A percentile compares a stretch with the other conserved stretches of the same genome.
Conservation (phyloP, 1,284 basidiomycete species). For the Peniophora sp. region DNA sequence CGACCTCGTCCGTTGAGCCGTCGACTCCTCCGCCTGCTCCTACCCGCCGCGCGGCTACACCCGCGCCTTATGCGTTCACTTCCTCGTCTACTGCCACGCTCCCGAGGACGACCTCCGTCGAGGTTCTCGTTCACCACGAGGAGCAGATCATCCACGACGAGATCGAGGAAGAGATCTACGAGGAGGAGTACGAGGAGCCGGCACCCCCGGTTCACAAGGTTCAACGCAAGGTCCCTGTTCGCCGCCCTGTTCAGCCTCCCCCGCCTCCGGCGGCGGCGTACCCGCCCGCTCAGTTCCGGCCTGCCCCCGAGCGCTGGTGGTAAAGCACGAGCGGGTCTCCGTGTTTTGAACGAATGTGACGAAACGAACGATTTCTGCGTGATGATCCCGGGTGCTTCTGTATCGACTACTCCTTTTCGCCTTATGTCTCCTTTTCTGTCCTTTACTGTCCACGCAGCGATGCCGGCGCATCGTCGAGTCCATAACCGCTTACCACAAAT, state of each 20-base stretch:
- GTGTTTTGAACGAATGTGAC: too few relatives aligned
- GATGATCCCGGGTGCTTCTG: constrained; percentile 1
- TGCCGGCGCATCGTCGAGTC: constrained; percentile 6
- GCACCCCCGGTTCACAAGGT: background rate
- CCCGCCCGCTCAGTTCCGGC: constrained; percentile 13
- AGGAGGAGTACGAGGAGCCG: constrained; percentile 7
- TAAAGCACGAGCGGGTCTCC: constrained; percentile 3
- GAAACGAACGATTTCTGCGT: too few relatives aligned
- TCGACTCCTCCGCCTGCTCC: constrained; percentile 68
- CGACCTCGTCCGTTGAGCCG: constrained; percentile 34
- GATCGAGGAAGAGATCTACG: constrained; percentile 10
- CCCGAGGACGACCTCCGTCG: constrained; percentile 64
- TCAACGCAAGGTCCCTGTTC: constrained; percentile 4
- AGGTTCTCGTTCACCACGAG: constrained; percentile 45
- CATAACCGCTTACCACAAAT: constrained; percentile 1
- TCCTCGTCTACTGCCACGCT: constrained; percentile 44
- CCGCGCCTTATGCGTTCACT: constrained; percentile 54
- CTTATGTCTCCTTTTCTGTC: background rate
- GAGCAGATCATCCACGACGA: constrained; percentile 13
- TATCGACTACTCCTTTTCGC: constrained; percentile 7
- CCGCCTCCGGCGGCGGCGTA: constrained; percentile 8
- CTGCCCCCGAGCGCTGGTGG: constrained; percentile 11
- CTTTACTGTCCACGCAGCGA: constrained; percentile 1
- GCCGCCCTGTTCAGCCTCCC: constrained; percentile 6
- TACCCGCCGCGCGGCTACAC: constrained; percentile 67